These are phyloP conservation scores for Podaxis pistillaris DNA, from an alignment of 768 basidiomycete species.

Conservation along the genomic window DNA sequence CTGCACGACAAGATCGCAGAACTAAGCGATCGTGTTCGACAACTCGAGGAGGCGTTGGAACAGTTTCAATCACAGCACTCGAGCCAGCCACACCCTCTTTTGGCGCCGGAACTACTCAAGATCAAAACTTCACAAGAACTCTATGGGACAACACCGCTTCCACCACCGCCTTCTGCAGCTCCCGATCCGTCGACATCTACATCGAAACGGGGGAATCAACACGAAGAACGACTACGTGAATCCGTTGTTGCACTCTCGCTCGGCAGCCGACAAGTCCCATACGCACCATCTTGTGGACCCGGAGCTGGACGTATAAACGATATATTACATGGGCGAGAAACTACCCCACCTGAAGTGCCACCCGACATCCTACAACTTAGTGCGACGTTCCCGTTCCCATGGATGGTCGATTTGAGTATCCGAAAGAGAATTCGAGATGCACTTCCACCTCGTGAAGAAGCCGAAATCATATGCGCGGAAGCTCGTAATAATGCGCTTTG, in stretches of 20 bases:
- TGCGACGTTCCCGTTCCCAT: constrained; percentile 68
- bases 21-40: constrained; percentile 61
- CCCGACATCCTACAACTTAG: constrained; percentile 57
- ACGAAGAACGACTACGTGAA: constrained; percentile 17
- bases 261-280: constrained; percentile 3
- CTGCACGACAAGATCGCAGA: constrained; percentile 62
- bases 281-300: too few species aligned
- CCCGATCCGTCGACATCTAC: constrained; percentile 4
- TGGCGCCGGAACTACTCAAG: constrained; percentile 54
- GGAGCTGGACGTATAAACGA: too few species aligned
- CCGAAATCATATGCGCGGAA: constrained; percentile 58
- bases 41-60: constrained; percentile 60
- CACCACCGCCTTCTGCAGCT: constrained; percentile 7
- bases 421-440: constrained; percentile 62
- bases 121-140: constrained; percentile 71
- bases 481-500: constrained; percentile 68
- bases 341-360: constrained; percentile 37
- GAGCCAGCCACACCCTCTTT: constrained; percentile 49
- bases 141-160: constrained; percentile 32
- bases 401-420: constrained; percentile 61
- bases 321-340: constrained; percentile 15
- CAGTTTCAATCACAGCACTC: constrained; percentile 39
- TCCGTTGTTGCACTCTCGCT: constrained; percentile 17
- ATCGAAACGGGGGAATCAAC: neutral
- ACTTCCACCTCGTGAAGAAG: constrained; percentile 59